Evolutionary conservation across 106 monocot genomes (phyloP), one percentile per base, ranked within the genome.

Genomic region (Xerophyta viscosa): DNA sequence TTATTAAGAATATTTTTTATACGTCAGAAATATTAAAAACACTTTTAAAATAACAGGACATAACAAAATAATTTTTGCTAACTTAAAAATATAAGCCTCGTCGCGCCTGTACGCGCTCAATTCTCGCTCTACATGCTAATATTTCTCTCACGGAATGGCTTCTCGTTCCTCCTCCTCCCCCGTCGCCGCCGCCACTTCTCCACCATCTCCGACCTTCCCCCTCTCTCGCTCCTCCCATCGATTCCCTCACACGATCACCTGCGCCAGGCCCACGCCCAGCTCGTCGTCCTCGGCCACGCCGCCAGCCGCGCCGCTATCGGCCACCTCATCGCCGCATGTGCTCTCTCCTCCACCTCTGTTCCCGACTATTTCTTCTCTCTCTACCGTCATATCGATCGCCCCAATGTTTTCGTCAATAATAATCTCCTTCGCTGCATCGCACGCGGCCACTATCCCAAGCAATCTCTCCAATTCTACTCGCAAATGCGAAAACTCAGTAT

Each of bases 221-320:
- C 53, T 1, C 53, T 54, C 53, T 54, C 53, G 5, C 19, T 31
- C 30, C 53, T 54, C 31, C 53, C 53, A 13, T 29, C 19, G 17
- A 0, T 6, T n/a, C 53, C 53, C 0, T 31, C 53, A 9, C 17
- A 26, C 14, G n/a, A 14, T 18, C 53, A 54, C 11, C 24, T 54
- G 29, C 53, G 30, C 30, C 53, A 54, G 20, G 53, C 19, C 30
- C 53, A 54, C 53, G 53, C 53, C 7, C 53, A 54, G 31, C 53
- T 54, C 8, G 27, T 54, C 31, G 18, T 31, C 53, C 53, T 31
- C 30, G 53, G 53, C 30, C 53, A 27, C 53, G 53, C 53, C 31
- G 0, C 8, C 15, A 25, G 31, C 31, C 29, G 53, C 0, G 53
- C 53, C 5, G 11, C 11, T 30, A 29, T 54, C 14, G 26, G 29